Conservation (phyloP, 306 rosid genomes). For the Vachellia collinsii region DNA sequence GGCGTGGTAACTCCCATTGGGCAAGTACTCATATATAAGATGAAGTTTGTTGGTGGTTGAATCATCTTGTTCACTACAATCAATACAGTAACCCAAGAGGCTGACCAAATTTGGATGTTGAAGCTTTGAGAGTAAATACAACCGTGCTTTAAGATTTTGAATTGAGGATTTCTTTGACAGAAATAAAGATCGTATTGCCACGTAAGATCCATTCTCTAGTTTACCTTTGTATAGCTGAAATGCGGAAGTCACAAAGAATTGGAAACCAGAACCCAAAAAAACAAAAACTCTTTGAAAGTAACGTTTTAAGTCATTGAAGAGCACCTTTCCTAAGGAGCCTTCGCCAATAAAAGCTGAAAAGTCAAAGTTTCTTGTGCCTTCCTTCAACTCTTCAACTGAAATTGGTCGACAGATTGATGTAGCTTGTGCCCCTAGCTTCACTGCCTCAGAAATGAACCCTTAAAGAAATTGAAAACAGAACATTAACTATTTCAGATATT, state of each 20-base stretch:
- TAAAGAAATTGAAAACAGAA: constrained; percentile 12
- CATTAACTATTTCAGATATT: constrained; percentile 18
- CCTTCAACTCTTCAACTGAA: constrained; percentile 71
- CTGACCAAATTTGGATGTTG: constrained; percentile 81
- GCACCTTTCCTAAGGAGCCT: constrained; percentile 83
- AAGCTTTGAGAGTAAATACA: constrained; percentile 81
- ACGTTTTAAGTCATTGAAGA: constrained; percentile 5
- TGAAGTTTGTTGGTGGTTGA: constrained; percentile 47
- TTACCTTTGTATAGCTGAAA: constrained; percentile 74
- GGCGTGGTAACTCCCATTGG: constrained; percentile 59
- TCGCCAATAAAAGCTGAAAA: constrained; percentile 60
- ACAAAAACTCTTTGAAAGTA: neutral
- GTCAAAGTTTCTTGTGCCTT: constrained; percentile 65
- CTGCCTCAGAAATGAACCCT: constrained; percentile 74
- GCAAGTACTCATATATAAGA: constrained; percentile 72
- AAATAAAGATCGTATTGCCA: constrained; percentile 60
- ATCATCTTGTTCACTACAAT: constrained; percentile 58
- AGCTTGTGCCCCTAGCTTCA: constrained; percentile 67
- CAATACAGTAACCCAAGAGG: constrained; percentile 78
- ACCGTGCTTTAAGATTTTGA: constrained; percentile 66
- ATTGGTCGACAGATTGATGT: constrained; percentile 52
- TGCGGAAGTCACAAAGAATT: neutral
- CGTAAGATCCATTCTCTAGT: constrained; percentile 67
- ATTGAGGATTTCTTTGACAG: constrained; percentile 63
- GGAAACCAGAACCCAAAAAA: neutral